These are phyloP conservation scores for Leccinum obscurum DNA, from an alignment of 768 basidiomycete species.

Conservation along the genomic window DNA sequence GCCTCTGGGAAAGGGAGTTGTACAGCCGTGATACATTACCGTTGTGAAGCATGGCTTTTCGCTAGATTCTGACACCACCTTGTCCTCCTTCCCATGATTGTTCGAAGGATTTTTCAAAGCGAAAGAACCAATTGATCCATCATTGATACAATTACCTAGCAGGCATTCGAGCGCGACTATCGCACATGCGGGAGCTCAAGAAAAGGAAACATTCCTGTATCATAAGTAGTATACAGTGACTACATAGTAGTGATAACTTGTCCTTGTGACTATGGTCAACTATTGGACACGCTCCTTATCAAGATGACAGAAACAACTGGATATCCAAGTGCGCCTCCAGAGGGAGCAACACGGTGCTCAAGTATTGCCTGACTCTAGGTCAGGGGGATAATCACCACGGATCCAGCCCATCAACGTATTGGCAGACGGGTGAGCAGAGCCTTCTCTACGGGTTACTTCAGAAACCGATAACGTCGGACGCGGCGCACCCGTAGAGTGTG, in stretches of 20 bases:
- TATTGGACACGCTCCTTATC: not conserved
- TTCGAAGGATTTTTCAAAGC: not conserved
- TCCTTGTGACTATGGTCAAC: not conserved
- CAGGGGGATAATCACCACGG: not conserved
- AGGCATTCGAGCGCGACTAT: too few relatives aligned
- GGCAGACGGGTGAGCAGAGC: not conserved
- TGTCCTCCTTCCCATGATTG: not conserved
- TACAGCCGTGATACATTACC: not conserved
- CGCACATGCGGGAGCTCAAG: not conserved
- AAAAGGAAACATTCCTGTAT: not conserved
- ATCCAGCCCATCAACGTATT: constrained; percentile 3
- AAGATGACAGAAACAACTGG: too few relatives aligned
- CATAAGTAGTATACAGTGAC: too few relatives aligned
- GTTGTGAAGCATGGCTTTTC: not conserved
- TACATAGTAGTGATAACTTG: not conserved
- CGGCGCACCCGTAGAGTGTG: not conserved
- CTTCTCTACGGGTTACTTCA: not conserved
- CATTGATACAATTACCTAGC: too few relatives aligned
- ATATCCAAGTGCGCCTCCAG: not conserved
- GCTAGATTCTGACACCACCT: not conserved
- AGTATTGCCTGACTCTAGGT: constrained; percentile 1
- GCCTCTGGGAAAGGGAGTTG: too few relatives aligned
- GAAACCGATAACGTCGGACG: not conserved
- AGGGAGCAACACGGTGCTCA: not conserved
- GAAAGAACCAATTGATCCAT: not conserved